Evolutionary conservation across 2,329 filamentous ascomycete genomes (phyloP).

Genomic region (Ophiostoma ulmi): DNA sequence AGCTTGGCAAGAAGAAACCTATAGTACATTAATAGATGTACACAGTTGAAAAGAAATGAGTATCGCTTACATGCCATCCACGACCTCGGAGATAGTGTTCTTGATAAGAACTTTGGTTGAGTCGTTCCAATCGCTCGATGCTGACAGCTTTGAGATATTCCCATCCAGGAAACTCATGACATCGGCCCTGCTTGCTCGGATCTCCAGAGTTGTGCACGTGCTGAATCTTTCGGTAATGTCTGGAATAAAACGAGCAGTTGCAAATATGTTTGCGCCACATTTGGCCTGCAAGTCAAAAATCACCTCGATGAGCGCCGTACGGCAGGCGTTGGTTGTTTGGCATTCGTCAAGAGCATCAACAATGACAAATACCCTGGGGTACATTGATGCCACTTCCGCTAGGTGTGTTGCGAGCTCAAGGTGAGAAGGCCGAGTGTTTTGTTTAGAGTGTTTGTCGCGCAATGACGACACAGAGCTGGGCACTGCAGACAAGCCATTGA

Average conservation of each 20-base stretch:
- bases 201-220: not conserved
- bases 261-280: not conserved
- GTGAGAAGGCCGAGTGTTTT: not conserved
- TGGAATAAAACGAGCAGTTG: not conserved
- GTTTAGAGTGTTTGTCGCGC: not conserved
- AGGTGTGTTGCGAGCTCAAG: not conserved
- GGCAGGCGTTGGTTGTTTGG: not conserved
- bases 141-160: not conserved
- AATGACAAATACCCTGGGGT: not conserved
- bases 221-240: not conserved
- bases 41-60: not conserved
- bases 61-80: not conserved
- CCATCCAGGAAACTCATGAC: not conserved
- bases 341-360: not conserved
- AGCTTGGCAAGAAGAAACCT: constrained; percentile 9
- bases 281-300: not conserved
- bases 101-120: not conserved
- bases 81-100: not conserved
- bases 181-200: not conserved
- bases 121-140: not conserved
- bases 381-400: not conserved
- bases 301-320: not conserved
- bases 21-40: not conserved
- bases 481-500: not conserved
- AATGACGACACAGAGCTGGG: not conserved